Evolutionary conservation across 371 early-diverging fungal genomes (phyloP).

Genomic region (Zychaea mexicana): DNA sequence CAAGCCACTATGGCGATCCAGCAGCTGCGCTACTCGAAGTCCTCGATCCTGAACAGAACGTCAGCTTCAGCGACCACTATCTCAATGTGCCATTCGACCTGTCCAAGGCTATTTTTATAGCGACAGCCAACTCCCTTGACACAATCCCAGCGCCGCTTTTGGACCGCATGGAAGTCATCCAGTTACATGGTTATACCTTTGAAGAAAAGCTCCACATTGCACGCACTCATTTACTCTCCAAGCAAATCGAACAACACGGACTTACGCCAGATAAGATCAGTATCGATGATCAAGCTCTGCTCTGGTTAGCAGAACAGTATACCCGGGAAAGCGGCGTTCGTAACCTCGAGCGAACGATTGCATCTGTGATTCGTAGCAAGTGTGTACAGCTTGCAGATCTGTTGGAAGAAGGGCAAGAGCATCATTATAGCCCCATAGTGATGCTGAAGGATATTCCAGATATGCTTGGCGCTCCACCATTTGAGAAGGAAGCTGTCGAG

Average conservation of each 20-base stretch:
- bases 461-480: slow-evolving; percentile 62
- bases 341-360: slow-evolving; percentile 75
- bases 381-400: slow-evolving; percentile 69
- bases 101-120: slow-evolving; percentile 84
- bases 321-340: slow-evolving; percentile 91
- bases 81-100: slow-evolving; percentile 84
- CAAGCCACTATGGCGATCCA: slow-evolving; percentile 78
- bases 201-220: slow-evolving; percentile 76
- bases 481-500: slow-evolving; percentile 70
- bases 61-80: slow-evolving; percentile 82
- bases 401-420: slow-evolving; percentile 19
- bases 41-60: slow-evolving; percentile 89
- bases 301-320: slow-evolving; percentile 71
- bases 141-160: slow-evolving; percentile 81
- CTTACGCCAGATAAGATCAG: slow-evolving; percentile 47
- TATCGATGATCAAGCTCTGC: slow-evolving; percentile 58
- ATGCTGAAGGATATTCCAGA: slow-evolving; percentile 46
- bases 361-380: slow-evolving; percentile 72
- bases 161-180: slow-evolving; percentile 89
- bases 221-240: slow-evolving; percentile 59
- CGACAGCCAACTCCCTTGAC: slow-evolving; percentile 83
- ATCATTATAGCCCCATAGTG: slow-evolving; percentile 31
- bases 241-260: slow-evolving; percentile 74
- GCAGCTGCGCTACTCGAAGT: slow-evolving; percentile 75
- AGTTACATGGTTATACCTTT: slow-evolving; percentile 82